These are phyloP conservation scores for Avena eriantha DNA, from an alignment of 176 grass and related monocot genomes.

Conservation along the genomic window DNA sequence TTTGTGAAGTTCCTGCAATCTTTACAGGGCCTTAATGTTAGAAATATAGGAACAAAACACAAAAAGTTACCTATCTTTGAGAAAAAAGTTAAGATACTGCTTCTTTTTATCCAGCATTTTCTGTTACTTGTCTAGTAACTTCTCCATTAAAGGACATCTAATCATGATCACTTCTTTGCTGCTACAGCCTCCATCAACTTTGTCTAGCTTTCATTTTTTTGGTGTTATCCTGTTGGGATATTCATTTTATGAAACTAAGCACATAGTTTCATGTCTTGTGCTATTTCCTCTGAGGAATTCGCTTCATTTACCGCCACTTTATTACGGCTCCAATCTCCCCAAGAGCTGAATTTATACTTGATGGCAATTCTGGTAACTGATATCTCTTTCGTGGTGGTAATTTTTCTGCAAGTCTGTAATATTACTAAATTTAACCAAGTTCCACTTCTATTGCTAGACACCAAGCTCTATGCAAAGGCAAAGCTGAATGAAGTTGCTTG, in stretches of 20 bases:
- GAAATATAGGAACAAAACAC: constrained; percentile 55
- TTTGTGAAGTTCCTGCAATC: background rate
- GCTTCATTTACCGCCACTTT: constrained; percentile 12
- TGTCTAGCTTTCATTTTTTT: constrained; percentile 27
- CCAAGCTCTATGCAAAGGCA: constrained; percentile 59
- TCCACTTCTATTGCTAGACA: constrained; percentile 34
- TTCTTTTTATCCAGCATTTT: constrained; percentile 17
- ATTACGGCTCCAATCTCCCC: background rate
- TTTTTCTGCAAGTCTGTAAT: constrained; percentile 44
- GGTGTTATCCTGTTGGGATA: constrained; percentile 26
- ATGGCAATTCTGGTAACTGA: constrained; percentile 18
- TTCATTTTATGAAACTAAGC: constrained; percentile 14
- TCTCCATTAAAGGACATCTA: constrained; percentile 26
- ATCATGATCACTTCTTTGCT: constrained; percentile 23
- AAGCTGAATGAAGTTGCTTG: constrained; percentile 36
- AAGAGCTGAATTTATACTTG: constrained; percentile 4
- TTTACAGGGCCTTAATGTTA: constrained; percentile 23
- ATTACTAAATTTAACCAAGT: constrained; percentile 54
- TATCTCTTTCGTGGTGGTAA: constrained; percentile 37
- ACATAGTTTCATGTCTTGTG: background rate
- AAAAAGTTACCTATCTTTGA: constrained; percentile 51
- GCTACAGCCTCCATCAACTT: constrained; percentile 28
- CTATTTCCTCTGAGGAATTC: background rate
- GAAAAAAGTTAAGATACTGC: constrained; percentile 36
- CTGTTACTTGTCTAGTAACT: constrained; percentile 19